phyloP scores from a whole-genome alignment of 495 filamentous ascomycete genomes.

The Aspergillus haitiensis region DNA sequence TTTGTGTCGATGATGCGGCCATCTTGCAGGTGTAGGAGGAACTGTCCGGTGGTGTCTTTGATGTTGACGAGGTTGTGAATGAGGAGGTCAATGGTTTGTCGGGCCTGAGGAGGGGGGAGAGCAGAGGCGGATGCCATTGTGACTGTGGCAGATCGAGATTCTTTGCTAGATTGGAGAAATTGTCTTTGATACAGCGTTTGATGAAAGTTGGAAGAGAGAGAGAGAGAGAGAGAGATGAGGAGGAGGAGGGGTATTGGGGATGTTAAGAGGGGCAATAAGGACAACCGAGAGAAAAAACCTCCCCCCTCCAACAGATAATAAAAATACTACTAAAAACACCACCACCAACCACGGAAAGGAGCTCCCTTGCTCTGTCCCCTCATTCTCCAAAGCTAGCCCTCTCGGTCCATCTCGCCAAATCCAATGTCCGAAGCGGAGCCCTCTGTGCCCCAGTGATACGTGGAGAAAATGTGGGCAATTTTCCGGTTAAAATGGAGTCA shows the following conservation, averaged over 20 bases:
- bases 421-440: neutral
- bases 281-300: too few relatives aligned
- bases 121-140: neutral
- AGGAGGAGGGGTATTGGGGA: too few relatives aligned
- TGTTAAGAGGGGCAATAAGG: too few relatives aligned
- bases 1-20: conserved; percentile 77
- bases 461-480: conserved; percentile 10
- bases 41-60: conserved; percentile 66
- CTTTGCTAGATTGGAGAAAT: neutral
- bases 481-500: neutral
- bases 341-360: too few relatives aligned
- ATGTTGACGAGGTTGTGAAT: conserved; percentile 70
- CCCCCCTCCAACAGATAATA: too few relatives aligned
- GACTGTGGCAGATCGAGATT: neutral
- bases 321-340: too few relatives aligned
- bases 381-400: neutral
- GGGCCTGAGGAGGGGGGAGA: conserved; percentile 41
- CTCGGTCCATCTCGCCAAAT: neutral
- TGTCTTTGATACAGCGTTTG: neutral
- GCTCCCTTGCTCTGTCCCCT: too few relatives aligned
- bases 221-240: too few relatives aligned
- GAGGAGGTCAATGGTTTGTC: conserved; percentile 57
- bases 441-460: neutral
- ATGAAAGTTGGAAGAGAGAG: neutral
- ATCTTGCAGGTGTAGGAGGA: conserved; percentile 63